Conservation (phyloP, 2,329 filamentous ascomycete species). For the Sclerotinia trifoliorum region DNA sequence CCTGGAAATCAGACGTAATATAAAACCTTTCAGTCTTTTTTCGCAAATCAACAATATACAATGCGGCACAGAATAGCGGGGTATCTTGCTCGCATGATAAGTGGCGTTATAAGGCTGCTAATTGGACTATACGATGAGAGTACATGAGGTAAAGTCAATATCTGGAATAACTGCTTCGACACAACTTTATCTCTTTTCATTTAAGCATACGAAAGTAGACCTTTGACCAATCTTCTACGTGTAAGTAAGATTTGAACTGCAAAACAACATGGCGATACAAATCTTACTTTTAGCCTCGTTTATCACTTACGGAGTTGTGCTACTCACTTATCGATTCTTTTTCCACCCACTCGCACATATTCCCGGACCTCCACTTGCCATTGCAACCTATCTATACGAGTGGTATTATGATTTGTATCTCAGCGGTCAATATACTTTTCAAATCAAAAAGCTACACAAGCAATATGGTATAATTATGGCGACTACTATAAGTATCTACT, state of each 20-base stretch:
- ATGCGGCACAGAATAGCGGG: background rate
- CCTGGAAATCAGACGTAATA: background rate
- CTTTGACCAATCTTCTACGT: background rate
- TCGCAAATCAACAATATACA: background rate
- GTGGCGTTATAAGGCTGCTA: background rate
- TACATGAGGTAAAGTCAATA: background rate
- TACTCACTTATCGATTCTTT: slow-evolving; percentile 11
- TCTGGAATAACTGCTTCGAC: background rate
- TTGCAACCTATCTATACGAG: slow-evolving; percentile 14
- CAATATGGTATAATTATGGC: slow-evolving; percentile 43
- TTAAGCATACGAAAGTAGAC: background rate
- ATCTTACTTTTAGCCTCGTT: background rate
- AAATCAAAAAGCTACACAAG: slow-evolving; percentile 45
- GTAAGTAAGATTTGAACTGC: background rate
- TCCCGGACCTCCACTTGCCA: background rate
- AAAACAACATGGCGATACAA: background rate
- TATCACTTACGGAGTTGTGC: background rate
- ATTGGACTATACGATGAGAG: background rate
- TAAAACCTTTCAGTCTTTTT: background rate
- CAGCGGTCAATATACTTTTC: slow-evolving; percentile 45
- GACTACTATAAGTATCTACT: background rate
- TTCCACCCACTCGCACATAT: slow-evolving; percentile 10
- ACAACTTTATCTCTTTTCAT: background rate
- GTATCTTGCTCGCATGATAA: background rate
- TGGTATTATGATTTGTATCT: slow-evolving; percentile 45